Percentiles rank a stretch among this genome's conserved stretches.
Conservation (phyloP, 2,329 filamentous ascomycete species). For the Blastomyces silverae region DNA sequence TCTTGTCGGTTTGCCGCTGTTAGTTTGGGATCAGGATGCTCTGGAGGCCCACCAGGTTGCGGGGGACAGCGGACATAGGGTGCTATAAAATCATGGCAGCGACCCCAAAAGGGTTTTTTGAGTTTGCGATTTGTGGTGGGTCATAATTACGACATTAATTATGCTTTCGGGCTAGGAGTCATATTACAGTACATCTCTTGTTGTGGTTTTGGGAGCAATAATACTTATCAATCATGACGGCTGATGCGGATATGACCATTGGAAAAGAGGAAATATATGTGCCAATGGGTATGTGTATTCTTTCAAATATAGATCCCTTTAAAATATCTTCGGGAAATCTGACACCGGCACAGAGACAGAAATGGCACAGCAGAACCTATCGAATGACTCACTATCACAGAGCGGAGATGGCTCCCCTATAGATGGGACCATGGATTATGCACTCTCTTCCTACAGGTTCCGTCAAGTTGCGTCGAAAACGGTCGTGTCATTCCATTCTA, state of each 20-base stretch:
- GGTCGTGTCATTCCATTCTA: conserved; percentile 31
- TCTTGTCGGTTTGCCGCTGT: neutral
- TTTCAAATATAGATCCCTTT: neutral
- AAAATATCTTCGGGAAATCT: neutral
- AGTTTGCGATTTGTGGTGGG: neutral
- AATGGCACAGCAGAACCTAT: conserved; percentile 7
- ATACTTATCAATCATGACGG: neutral
- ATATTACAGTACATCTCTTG: neutral
- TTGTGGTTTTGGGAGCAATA: neutral
- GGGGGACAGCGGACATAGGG: neutral
- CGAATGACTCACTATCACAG: conserved; percentile 7
- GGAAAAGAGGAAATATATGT: neutral
- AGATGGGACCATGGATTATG: neutral
- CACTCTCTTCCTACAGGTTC: conserved; percentile 24
- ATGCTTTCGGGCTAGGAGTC: neutral
- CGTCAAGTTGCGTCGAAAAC: conserved; percentile 34
- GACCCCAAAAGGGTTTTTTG: neutral
- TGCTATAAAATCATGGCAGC: conserved; percentile 3
- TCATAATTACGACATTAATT: neutral
- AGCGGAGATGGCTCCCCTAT: neutral
- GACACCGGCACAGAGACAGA: neutral
- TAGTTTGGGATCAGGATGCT: neutral
- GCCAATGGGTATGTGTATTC: neutral
- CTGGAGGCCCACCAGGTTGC: neutral
- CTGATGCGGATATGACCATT: neutral